Base-by-base conservation (phyloP, 768 basidiomycete species). In the Myochromella boudieri region DNA sequence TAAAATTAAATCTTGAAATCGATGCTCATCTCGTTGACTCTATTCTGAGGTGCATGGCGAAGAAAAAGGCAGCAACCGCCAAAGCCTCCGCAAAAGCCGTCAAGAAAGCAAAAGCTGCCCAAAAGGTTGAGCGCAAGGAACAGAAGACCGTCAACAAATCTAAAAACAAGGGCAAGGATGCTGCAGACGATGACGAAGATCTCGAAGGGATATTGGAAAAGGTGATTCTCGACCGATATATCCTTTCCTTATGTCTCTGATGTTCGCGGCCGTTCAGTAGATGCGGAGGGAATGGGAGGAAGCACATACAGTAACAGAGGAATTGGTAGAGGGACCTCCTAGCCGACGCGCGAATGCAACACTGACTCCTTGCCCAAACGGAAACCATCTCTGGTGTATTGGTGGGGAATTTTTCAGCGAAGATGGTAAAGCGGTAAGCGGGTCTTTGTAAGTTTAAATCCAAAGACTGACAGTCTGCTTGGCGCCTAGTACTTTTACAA, bases 351-450 rank as follows among this genome's bases (percentile, higher is more conserved):
- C 91, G 0, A 93, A 90, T 52, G 91, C 91, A 1, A 88, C 89
- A 0, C 64, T 95, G 12, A 87, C 85, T 0, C 68, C 89, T 0
- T 92, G 87, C 65, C 92, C 91, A 1, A 81, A 74, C 44, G 88
- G 88, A 34, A 87, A 85, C 51, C 78, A 91, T 62, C 69, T 94
- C 0, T 95, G 87, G 87, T 85, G 76, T 50, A 85, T 91, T 26
- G 90, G 90, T 0, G 90, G 91, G 5, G 91, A 93, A 60, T 91
- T 84, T 62, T 95, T 93, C 60, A 83, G 82, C 48, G 90, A 94
- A 37, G 94, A 95, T 49, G 82, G 82, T 9, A 87, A 82, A 60
- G 85, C 90, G 12, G 86, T 90, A 52, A 34, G 14, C 9, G 11
- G 34, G 4, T 11, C 8, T 46, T 33, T 28, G 37, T 40, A 29